Evolutionary conservation across 2,329 filamentous ascomycete genomes (phyloP), one percentile per base, ranked within the genome.

Genomic region (Aspergillus japonicus): DNA sequence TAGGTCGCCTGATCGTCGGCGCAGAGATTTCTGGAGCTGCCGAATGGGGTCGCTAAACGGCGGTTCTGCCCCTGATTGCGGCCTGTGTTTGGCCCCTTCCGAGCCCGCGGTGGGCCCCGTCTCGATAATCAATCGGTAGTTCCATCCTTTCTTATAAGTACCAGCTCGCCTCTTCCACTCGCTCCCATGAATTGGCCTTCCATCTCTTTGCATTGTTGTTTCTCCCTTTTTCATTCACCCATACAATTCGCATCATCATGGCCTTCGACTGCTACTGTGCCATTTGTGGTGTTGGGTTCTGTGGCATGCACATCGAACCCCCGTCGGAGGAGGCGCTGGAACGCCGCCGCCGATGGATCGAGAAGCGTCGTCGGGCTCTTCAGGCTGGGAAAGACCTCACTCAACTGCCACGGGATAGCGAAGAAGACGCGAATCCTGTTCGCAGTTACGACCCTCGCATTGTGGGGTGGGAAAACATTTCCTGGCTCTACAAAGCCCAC

Each of bases 231-330:
- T 50, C 39, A 26, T 14, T 29, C 24, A 48, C 24, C 29, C 21
- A 10, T 16, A 23, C 29, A n/a, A 16, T 5, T 47, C 48, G 14
- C 14, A 49, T 29, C 42, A 26, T 24, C 33, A 67, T 67, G 65
- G 64, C 64, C n/a, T 67, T 65, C 53, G 65, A 67, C 47, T 67
- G 65, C 33, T 67, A 67, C 59, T 67, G 65, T 47, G 64, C 65
- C 33, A 60, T 67, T 39, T 67, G 65, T 47, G 65, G 65, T 21
- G 64, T 66, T 8, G 61, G 65, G 12, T 67, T 67, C 47, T 61
- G 59, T 47, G 64, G 65, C 6, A 63, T 67, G 62, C 62, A 62
- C 47, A 64, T 66, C n/a, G 65, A 66, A 21, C 47, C 61, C 2
- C 63, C 61, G 12, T 67, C 65, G 5, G 59, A 67, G 42, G 54